phyloP scores from a whole-genome alignment of 352 stramenopile genomes.

The Elongisporangium undulatum region DNA sequence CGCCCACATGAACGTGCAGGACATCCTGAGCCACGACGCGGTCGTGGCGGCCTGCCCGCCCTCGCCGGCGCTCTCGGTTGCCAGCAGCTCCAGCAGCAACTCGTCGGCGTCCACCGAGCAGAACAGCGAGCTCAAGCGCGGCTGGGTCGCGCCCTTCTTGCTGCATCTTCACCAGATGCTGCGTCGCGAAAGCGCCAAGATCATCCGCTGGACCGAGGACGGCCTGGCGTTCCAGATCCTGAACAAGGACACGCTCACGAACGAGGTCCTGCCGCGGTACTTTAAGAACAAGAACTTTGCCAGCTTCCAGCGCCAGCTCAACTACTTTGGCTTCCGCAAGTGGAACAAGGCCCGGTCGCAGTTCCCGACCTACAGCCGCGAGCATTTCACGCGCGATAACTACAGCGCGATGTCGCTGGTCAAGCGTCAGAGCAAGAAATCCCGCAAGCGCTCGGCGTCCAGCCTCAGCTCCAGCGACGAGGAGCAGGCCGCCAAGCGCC shows the following conservation, averaged over 20 bases:
- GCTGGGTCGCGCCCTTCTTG: conserved; percentile 83
- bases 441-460: conserved; percentile 51
- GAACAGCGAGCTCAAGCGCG: conserved; percentile 36
- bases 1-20: conserved; percentile 38
- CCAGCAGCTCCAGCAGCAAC: conserved; percentile 21
- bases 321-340: conserved; percentile 95
- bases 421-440: conserved; percentile 87
- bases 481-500: conserved; percentile 32
- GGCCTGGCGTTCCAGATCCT: conserved; percentile 80
- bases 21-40: conserved; percentile 25
- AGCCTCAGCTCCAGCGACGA: conserved; percentile 9
- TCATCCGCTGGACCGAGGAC: conserved; percentile 82
- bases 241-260: conserved; percentile 82
- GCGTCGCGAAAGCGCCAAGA: conserved; percentile 59
- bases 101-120: conserved; percentile 10
- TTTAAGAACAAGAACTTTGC: conserved; percentile 96
- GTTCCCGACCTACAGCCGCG: conserved; percentile 72
- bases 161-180: conserved; percentile 86
- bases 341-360: conserved; percentile 78
- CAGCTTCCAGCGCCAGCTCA: conserved; percentile 94
- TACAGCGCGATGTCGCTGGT: conserved; percentile 81
- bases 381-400: conserved; percentile 84
- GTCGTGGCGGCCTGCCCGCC: conserved; percentile 17
- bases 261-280: conserved; percentile 90
- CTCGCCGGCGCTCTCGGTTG: conserved; percentile 31